phyloP scores from a whole-genome alignment of 768 basidiomycete species.

The Tulasnella sp. region DNA sequence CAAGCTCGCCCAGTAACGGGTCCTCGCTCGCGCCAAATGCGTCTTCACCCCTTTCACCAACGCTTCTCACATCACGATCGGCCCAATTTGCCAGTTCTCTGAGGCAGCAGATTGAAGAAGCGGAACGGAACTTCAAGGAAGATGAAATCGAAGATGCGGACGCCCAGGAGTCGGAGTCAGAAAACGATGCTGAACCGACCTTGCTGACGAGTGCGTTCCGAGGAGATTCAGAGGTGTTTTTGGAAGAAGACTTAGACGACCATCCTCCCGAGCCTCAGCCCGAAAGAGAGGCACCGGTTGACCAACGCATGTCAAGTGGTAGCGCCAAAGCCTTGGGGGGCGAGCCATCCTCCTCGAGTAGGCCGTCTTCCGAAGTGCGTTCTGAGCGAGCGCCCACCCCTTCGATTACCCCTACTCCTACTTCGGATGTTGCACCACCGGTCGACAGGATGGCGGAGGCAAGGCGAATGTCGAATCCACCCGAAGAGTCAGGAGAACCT shows the following conservation, averaged over 20 bases:
- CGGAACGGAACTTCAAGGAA: not conserved
- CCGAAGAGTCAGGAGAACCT: not conserved
- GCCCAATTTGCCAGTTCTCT: not conserved
- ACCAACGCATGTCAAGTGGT: not conserved
- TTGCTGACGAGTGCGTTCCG: not conserved
- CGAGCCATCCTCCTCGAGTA: no score
- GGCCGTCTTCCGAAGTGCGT: not conserved
- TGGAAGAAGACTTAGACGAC: not conserved
- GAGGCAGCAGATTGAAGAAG: constrained; percentile 11
- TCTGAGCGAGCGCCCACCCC: not conserved
- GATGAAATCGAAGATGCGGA: not conserved
- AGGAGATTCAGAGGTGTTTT: not conserved
- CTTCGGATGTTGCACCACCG: not conserved
- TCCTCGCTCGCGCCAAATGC: not conserved
- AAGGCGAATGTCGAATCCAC: not conserved
- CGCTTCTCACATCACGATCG: not conserved
- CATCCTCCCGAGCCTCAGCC: not conserved
- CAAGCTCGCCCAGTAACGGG: not conserved
- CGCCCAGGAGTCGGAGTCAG: not conserved
- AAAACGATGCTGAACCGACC: not conserved
- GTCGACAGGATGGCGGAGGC: not conserved
- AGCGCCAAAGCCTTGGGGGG: not conserved
- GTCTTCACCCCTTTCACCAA: not conserved
- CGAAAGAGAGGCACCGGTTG: not conserved
- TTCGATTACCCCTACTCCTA: not conserved